Evolutionary conservation across 306 rosid genomes (phyloP).

Genomic region (Geum urbanum): DNA sequence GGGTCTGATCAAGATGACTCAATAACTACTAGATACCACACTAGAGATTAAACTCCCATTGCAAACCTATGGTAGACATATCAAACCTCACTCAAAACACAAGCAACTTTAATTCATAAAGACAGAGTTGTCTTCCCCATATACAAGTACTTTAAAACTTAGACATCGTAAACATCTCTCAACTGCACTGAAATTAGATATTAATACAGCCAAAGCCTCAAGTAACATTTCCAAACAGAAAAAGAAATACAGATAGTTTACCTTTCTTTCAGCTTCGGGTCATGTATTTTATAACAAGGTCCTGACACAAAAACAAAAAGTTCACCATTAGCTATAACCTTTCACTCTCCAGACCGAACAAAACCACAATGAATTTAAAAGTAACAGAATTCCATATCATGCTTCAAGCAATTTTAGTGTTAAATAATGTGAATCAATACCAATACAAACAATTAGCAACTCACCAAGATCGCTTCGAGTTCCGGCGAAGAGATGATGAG

Average conservation of each 20-base stretch:
- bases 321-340: neutral
- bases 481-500: slow-evolving; percentile 90
- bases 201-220: neutral
- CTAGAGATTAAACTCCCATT: neutral
- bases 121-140: neutral
- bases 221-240: neutral
- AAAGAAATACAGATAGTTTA: slow-evolving; percentile 9
- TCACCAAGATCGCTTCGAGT: slow-evolving; percentile 86
- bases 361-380: neutral
- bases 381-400: neutral
- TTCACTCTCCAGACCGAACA: slow-evolving; percentile 2
- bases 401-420: neutral
- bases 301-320: slow-evolving; percentile 43
- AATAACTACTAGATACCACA: neutral
- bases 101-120: neutral
- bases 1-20: neutral
- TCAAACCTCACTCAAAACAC: neutral
- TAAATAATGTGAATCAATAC: neutral
- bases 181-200: neutral
- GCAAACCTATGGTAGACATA: neutral
- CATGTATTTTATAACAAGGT: slow-evolving; percentile 71
- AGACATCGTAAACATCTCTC: neutral
- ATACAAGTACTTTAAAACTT: neutral
- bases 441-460: slow-evolving; percentile 27
- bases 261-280: slow-evolving; percentile 78